Evolutionary conservation across 2,329 filamentous ascomycete genomes (phyloP).

Genomic region (Atkinsonella texensis): DNA sequence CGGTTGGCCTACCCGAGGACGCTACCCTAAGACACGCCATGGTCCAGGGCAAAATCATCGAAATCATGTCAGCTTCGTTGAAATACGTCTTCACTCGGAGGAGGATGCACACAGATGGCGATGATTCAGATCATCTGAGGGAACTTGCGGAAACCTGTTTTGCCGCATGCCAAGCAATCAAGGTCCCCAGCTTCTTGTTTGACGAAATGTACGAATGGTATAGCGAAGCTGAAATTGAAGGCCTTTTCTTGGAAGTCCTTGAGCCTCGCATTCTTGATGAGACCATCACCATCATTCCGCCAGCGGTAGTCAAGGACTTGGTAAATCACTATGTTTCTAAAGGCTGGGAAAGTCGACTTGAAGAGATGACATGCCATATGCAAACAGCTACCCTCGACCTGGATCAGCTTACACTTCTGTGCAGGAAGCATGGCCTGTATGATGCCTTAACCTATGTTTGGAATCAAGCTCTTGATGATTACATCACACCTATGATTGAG

Average conservation of each 20-base stretch:
- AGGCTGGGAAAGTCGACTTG: constrained; percentile 65
- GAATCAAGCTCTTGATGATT: constrained; percentile 83
- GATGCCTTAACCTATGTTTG: constrained; percentile 95
- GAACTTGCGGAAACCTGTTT: constrained; percentile 79
- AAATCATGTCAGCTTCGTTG: constrained; percentile 86
- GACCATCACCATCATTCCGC: constrained; percentile 63
- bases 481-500: constrained; percentile 80
- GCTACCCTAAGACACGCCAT: constrained; percentile 61
- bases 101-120: constrained; percentile 30
- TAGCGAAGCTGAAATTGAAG: constrained; percentile 60
- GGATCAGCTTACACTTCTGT: constrained; percentile 81
- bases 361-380: constrained; percentile 91
- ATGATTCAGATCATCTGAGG: constrained; percentile 50
- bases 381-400: constrained; percentile 86
- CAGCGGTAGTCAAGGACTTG: constrained; percentile 73
- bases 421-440: constrained; percentile 84
- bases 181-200: constrained; percentile 74
- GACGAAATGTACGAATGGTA: constrained; percentile 86
- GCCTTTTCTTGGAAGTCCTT: constrained; percentile 75
- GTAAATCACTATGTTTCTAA: constrained; percentile 69
- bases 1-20: constrained; percentile 85
- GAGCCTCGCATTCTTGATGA: constrained; percentile 80
- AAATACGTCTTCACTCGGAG: constrained; percentile 73
- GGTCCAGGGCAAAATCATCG: constrained; percentile 78
- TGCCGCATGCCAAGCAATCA: constrained; percentile 65